Conservation (phyloP, 495 filamentous ascomycete genomes). For the Thermothielavioides terrestris region DNA sequence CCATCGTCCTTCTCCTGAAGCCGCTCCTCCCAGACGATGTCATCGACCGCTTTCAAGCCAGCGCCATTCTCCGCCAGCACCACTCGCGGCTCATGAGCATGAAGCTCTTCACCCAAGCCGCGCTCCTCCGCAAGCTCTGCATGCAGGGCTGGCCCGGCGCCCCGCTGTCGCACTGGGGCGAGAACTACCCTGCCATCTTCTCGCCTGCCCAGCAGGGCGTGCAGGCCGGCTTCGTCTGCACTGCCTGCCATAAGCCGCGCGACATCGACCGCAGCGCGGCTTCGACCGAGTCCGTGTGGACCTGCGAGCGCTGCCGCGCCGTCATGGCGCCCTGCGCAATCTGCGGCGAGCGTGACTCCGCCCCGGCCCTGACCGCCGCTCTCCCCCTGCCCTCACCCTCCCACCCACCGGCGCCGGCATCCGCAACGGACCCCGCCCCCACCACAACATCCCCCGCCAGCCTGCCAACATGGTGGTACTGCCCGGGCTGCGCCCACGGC, state of each 20-base stretch:
- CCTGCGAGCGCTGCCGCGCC: conserved; percentile 37
- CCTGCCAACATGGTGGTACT: conserved; percentile 56
- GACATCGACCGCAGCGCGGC: conserved; percentile 36
- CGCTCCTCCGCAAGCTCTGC: conserved; percentile 59
- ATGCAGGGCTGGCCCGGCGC: conserved; percentile 41
- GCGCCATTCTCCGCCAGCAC: conserved; percentile 53
- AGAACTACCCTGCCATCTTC: conserved; percentile 52
- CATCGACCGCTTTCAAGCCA: conserved; percentile 40
- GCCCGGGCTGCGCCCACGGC: conserved; percentile 66
- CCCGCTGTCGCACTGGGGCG: conserved; percentile 30
- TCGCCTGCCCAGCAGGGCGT: conserved; percentile 44
- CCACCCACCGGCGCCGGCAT: no score
- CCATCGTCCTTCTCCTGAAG: conserved; percentile 44
- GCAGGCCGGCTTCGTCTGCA: conserved; percentile 40
- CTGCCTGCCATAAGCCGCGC: conserved; percentile 42
- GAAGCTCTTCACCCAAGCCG: conserved; percentile 58
- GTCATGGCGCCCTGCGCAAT: conserved; percentile 38
- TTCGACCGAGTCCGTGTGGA: conserved; percentile 35
- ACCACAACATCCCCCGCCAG: no score
- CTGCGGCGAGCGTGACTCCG: conserved; percentile 32
- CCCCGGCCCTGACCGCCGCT: not conserved
- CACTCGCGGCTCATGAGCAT: conserved; percentile 56
- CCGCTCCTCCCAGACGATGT: conserved; percentile 41
- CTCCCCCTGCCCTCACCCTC: conserved; percentile 10
- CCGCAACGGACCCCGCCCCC: no score